Evolutionary conservation across 2,329 filamentous ascomycete species (phyloP), one percentile per base, ranked within the genome.

Genomic region (Didymella sp.): DNA sequence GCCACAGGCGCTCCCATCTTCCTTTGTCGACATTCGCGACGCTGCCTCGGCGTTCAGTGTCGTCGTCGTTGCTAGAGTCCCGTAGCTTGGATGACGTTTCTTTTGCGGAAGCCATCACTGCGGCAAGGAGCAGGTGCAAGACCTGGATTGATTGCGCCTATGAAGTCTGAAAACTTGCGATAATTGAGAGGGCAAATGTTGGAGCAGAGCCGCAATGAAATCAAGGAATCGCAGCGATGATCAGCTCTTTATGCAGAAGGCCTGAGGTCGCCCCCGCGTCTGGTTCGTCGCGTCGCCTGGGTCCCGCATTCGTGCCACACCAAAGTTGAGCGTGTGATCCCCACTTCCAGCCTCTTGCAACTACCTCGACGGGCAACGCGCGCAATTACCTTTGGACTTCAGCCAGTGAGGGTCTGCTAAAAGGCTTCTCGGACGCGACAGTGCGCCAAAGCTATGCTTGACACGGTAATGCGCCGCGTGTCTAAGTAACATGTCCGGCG

Each of bases 1-100:
- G 91, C 83, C 85, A 87, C 17, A 84, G 78, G 44, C 85, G 80
- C 61, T 77, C 75, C 75, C 73, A 76, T 60, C 58, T 62, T 3
- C 68, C 64, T 50, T 76, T 76, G 17, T 74, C 70, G 3, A 70
- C 72, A 19, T 46, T 56, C 15, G 69, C 64, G 25, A 57, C 38
- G 21, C 48, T 57, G 38, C 22, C 25, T 11, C 17, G 43, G 9
- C 44, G 38, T n/a, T 57, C 54, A 11, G n/a, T 11, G 12, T 48
- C 54, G n/a, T 48, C 54, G n/a, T 57, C 48, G 13, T 57, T 52
- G 38, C 54, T 57, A 12, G 48, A 48, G 47, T 57, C 43, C 4
- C 48, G 38, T 12, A 44, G 24, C 30, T 57, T 48, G 6, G 54
- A 22, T 11, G 54, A 51, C 12, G 30, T 28, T 44, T 57, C 54